Evolutionary conservation across 805 yeast genomes (phyloP), one percentile per base, ranked within the genome.

Genomic region (Zygotorulaspora sp.): DNA sequence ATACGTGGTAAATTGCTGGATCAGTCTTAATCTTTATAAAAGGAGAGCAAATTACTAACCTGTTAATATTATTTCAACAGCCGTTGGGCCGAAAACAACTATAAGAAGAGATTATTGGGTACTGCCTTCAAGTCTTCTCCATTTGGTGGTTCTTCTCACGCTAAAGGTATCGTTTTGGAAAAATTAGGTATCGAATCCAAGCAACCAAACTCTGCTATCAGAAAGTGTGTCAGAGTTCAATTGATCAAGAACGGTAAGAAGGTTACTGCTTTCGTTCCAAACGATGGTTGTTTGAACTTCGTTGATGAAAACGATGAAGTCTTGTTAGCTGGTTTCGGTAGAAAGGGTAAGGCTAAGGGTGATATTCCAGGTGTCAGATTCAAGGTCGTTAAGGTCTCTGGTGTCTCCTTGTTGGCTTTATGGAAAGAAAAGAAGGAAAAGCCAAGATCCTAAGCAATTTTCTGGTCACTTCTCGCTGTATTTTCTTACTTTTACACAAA

Each of bases 271-370:
- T 92, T 92, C 94, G 99, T 92, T 70, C 98, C 99, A 75, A 90
- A 92, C 68, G 99, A 92, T 77, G 99, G 99, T 90, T 92, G 98
- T 83, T 78, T 92, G 74, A 92, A 92, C 92, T 92, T 83, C 64
- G 97, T 92, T 65, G 99, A 92, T 72, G 97, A 92, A 80, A 92
- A 92, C 81, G 99, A 92, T 78, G 97, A 92, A 76, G 99, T 92
- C 64, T 79, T 92, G 67, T 80, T 92, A 65, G 97, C 99, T 67
- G 99, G 99, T 82, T 92, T 92, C 88, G 99, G 99, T 87, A 88
- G 97, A 80, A 92, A 96, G 83, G 98, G 98, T 80, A 92, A 92
- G 83, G 98, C 98, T 74, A 92, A 92, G 95, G 98, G 99, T 82
- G 99, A 92, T 89, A 90, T 92, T 70, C 98, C 98, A 74, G 99